A percentile compares a stretch with the other conserved stretches of the same genome.
Conservation (phyloP, 768 basidiomycete genomes). For the Tylopilus sp. region DNA sequence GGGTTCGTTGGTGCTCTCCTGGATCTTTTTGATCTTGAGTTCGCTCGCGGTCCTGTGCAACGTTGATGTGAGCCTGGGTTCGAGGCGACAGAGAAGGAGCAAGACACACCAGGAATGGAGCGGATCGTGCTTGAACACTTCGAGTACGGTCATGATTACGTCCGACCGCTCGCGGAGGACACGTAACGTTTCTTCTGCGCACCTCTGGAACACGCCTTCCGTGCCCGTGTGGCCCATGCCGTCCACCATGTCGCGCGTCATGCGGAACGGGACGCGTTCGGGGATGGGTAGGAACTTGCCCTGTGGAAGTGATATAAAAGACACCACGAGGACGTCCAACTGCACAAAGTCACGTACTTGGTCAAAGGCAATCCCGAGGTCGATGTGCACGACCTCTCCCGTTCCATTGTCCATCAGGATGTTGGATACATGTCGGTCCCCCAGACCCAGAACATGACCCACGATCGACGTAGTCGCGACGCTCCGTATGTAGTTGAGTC, state of each 20-base stretch:
- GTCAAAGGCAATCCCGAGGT: conserved; percentile 95
- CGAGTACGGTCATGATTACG: conserved; percentile 90
- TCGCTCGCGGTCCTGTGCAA: conserved; percentile 70
- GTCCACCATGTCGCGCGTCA: conserved; percentile 92
- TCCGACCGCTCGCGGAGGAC: conserved; percentile 84
- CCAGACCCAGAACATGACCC: conserved; percentile 87
- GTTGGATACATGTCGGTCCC: conserved; percentile 90
- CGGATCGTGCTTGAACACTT: conserved; percentile 96
- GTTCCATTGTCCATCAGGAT: conserved; percentile 80
- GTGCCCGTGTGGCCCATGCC: conserved; percentile 89
- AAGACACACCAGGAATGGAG: conserved; percentile 79
- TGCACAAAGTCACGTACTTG: conserved; percentile 46
- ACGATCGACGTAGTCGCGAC: conserved; percentile 93
- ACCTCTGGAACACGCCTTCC: conserved; percentile 91
- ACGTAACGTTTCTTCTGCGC: conserved; percentile 90
- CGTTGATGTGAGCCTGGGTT: not conserved
- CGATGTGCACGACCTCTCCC: conserved; percentile 93
- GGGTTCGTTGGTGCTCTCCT: conserved; percentile 38
- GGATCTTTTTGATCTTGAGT: conserved; percentile 64
- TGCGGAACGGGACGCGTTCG: conserved; percentile 90
- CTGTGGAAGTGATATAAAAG: conserved; percentile 36
- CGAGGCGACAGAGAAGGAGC: not conserved
- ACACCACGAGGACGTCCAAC: not conserved
- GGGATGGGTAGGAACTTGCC: conserved; percentile 77
- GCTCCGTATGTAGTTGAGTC: conserved; percentile 86